Conservation (phyloP, 75 land plant species). For the Picea sitchensis region DNA sequence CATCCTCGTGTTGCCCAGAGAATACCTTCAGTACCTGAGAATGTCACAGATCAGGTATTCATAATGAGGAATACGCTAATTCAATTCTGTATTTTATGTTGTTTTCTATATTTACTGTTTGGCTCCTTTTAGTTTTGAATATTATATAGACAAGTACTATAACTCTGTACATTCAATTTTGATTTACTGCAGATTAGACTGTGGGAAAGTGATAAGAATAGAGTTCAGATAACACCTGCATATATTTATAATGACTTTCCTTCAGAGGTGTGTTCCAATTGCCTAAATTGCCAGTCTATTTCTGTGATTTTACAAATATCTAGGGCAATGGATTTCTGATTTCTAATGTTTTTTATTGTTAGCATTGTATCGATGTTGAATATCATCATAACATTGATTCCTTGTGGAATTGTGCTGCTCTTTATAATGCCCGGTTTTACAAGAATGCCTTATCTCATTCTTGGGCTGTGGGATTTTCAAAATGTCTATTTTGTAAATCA, state of each 20-base stretch:
- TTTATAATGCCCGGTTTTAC: not conserved
- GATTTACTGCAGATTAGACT: conserved; percentile 64
- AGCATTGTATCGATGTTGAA: not conserved
- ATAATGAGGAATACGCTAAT: not conserved
- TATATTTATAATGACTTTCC: conserved; percentile 90
- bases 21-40: conserved; percentile 92
- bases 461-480: not conserved
- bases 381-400: not conserved
- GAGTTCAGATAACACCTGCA: conserved; percentile 66
- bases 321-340: not conserved
- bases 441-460: not conserved
- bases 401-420: not conserved
- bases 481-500: not conserved
- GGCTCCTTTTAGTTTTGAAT: not conserved
- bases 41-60: conserved; percentile 91
- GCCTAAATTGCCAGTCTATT: not conserved
- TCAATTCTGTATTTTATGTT: not conserved
- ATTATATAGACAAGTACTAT: not conserved
- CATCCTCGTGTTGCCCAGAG: conserved; percentile 90
- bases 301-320: not conserved
- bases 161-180: not conserved
- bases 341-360: not conserved
- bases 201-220: conserved; percentile 86
- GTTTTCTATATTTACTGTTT: not conserved
- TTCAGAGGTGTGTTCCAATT: conserved; percentile 44